Conservation (phyloP, 2,329 filamentous ascomycete genomes). For the Scedosporium dehoogii region DNA sequence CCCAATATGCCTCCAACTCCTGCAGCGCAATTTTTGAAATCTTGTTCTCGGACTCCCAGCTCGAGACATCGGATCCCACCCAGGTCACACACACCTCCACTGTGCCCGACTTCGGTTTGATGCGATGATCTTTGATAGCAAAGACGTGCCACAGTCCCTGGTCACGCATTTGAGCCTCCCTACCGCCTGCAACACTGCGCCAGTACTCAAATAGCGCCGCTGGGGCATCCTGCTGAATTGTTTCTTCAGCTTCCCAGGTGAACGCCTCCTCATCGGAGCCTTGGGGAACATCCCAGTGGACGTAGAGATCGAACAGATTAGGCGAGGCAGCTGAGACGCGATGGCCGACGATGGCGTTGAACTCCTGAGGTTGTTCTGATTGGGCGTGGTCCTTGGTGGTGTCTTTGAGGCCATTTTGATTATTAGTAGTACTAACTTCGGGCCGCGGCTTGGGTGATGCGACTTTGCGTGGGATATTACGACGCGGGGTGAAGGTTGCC, state of each 20-base stretch:
- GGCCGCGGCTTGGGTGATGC: background rate
- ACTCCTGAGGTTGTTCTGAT: no score
- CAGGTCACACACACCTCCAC: background rate
- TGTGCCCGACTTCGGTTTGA: background rate
- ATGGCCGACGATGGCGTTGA: background rate
- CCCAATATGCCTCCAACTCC: background rate
- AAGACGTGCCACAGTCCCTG: constrained; percentile 12
- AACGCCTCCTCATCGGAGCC: constrained; percentile 13
- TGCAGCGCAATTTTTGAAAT: background rate
- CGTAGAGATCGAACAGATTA: background rate
- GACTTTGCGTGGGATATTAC: background rate
- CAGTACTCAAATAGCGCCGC: constrained; percentile 17
- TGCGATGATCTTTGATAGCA: constrained; percentile 9
- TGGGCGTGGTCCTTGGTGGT: background rate
- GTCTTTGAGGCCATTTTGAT: background rate
- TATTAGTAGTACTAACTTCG: background rate
- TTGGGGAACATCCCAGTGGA: background rate
- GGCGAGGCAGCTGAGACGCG: background rate
- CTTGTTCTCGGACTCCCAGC: background rate
- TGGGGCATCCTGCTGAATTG: constrained; percentile 22
- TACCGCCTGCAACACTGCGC: constrained; percentile 11
- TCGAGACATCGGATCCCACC: background rate
- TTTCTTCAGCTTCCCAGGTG: constrained; percentile 23
- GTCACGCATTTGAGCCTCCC: constrained; percentile 9
- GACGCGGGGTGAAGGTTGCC: background rate